These are phyloP conservation scores for Ogataea nonfermentans DNA, from an alignment of 805 yeast genomes.

Conservation along the genomic window DNA sequence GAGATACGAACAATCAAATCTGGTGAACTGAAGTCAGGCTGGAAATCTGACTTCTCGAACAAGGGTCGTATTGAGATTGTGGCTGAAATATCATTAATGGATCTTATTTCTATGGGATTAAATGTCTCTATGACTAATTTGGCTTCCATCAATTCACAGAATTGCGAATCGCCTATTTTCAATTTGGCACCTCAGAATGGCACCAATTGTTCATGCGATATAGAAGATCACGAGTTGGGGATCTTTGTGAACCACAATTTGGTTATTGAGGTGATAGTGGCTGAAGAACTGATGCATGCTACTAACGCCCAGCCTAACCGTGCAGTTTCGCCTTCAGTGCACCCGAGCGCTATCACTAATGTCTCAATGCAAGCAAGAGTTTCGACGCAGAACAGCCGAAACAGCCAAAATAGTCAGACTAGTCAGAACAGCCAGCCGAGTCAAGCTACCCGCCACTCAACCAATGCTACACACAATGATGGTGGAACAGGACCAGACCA, in stretches of 20 bases:
- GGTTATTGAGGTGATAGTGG: constrained; percentile 86
- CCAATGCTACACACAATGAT: constrained; percentile 18
- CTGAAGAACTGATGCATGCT: constrained; percentile 71
- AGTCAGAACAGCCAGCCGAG: not conserved
- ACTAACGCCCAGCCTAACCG: constrained; percentile 22
- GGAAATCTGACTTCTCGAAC: constrained; percentile 89
- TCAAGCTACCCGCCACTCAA: constrained; percentile 4
- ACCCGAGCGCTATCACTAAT: constrained; percentile 13
- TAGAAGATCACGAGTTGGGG: constrained; percentile 79
- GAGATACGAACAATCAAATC: constrained; percentile 70
- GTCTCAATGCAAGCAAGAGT: constrained; percentile 5
- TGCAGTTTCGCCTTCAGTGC: constrained; percentile 18
- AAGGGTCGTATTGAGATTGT: constrained; percentile 78
- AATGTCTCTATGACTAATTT: constrained; percentile 30
- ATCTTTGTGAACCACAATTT: constrained; percentile 72
- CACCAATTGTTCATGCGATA: constrained; percentile 71
- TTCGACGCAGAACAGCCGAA: not conserved
- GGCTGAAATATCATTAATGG: constrained; percentile 63
- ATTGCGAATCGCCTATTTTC: constrained; percentile 33
- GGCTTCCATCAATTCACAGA: constrained; percentile 32
- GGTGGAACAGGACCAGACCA: constrained; percentile 35
- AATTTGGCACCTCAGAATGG: constrained; percentile 24
- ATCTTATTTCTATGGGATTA: constrained; percentile 51
- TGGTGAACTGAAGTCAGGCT: constrained; percentile 85
- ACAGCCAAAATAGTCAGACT: no score